Evolutionary conservation across 306 rosid genomes (phyloP), one percentile per base, ranked within the genome.

Genomic region (Prunus mira): DNA sequence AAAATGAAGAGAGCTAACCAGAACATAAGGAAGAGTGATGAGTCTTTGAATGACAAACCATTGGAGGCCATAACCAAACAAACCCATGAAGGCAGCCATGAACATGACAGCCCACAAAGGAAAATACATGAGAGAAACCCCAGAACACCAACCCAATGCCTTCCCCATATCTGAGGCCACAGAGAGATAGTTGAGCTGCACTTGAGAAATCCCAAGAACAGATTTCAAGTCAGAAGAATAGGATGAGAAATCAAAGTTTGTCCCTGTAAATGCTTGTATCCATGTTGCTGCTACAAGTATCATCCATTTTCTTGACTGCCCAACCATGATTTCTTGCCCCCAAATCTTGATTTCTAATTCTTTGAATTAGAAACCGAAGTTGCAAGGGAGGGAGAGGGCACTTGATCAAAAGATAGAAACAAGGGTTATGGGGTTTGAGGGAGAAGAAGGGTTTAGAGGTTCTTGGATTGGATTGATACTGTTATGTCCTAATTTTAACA

Each of bases 131-230:
- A 89, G 87, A 0, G 76, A 82, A 2, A 89, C 25, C 12, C 97
- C 93, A n/a, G 87, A 89, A 49, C 90, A 89, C 97, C 97, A 91
- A 0, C 97, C 97, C 62, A 91, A 81, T 2, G 82, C 92, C 50
- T 87, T 91, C 5, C 93, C 97, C 88, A 91, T 71, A 55, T 91
- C 93, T 0, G 97, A 91, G 1, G 97, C 93, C 15, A 91, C 89
- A 4, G 97, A 84, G 0, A 91, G 87, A 32, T 70, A 91, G 77
- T 87, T 89, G 18, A 91, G 81, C 82, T 91, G 89, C 64, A 91
- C 85, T 81, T 91, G 94, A 7, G 92, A 78, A 6, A 89, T 84
- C 14, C 84, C 79, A 24, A 91, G 88, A 14, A 86, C 91, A 9
- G 87, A 78, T 78, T 91, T 89, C n/a, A 91, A 56, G 3, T 87